A percentile compares a stretch with the other conserved stretches of the same genome.
Conservation (phyloP, 2,329 filamentous ascomycete species). For the Nigrospora sphaerica region DNA sequence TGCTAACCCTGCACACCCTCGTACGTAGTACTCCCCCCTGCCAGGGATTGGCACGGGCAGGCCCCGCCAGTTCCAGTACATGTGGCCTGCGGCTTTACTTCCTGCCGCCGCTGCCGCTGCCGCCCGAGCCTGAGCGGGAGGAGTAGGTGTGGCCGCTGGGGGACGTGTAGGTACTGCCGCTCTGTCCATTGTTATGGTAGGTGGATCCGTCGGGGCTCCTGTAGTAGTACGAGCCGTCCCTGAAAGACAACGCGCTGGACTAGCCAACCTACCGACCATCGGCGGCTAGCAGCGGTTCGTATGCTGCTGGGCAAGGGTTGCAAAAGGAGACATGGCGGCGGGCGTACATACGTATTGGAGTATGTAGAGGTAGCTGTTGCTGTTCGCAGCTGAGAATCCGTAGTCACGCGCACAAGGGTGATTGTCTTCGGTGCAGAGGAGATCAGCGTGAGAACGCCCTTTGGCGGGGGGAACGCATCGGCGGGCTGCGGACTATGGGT, state of each 20-base stretch:
- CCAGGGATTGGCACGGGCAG: too few relatives aligned
- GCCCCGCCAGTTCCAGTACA: too few relatives aligned
- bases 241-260: conserved; percentile 12
- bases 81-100: conserved; percentile 1
- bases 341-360: conserved; percentile 47
- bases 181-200: conserved; percentile 58
- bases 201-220: conserved; percentile 61
- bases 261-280: neutral
- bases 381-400: conserved; percentile 44
- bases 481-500: too few relatives aligned
- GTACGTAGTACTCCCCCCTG: too few relatives aligned
- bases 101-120: conserved; percentile 4
- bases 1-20: too few relatives aligned
- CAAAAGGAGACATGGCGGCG: neutral
- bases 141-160: conserved; percentile 32
- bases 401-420: conserved; percentile 62
- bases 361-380: conserved; percentile 59
- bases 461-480: too few relatives aligned
- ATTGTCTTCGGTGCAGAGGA: conserved; percentile 45
- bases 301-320: too few relatives aligned
- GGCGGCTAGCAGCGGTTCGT: too few relatives aligned
- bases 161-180: conserved; percentile 53
- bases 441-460: too few relatives aligned
- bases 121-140: conserved; percentile 13
- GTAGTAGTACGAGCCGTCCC: conserved; percentile 67